phyloP scores from a whole-genome alignment of 768 basidiomycete genomes.

The Lactifluus volemus region DNA sequence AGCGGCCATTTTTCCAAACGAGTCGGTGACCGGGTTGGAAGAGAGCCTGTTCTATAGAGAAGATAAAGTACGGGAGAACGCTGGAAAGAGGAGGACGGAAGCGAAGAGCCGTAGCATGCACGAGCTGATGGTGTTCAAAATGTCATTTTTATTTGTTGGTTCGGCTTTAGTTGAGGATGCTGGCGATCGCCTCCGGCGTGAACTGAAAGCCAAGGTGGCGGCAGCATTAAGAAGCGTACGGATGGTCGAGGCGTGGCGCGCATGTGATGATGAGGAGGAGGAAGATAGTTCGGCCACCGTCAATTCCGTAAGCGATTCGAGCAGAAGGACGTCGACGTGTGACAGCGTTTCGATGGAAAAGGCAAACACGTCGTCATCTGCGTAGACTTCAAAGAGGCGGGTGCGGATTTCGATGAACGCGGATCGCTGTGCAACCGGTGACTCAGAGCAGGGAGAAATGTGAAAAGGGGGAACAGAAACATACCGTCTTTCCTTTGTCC shows the following conservation, averaged over 20 bases:
- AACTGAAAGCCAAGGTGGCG: background rate
- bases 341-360: conserved; percentile 84
- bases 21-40: background rate
- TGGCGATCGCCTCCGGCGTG: conserved; percentile 73
- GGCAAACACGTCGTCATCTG: conserved; percentile 80
- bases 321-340: conserved; percentile 48
- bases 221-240: conserved; percentile 6
- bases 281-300: conserved; percentile 18
- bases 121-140: conserved; percentile 19
- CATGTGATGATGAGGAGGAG: no score
- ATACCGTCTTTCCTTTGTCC: conserved; percentile 26
- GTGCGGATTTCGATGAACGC: conserved; percentile 20
- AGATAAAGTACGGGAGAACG: conserved; percentile 7
- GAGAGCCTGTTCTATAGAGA: conserved; percentile 14
- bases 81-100: background rate
- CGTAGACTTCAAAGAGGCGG: conserved; percentile 91
- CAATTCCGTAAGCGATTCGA: conserved; percentile 41
- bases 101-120: conserved; percentile 5
- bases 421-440: conserved; percentile 25
- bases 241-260: conserved; percentile 28
- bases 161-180: conserved; percentile 33
- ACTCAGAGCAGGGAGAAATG: background rate
- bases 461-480: background rate
- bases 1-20: conserved; percentile 6
- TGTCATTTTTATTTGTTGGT: background rate